phyloP scores from a whole-genome alignment of 257 asterid genomes.

The Lycium ferocissimum region DNA sequence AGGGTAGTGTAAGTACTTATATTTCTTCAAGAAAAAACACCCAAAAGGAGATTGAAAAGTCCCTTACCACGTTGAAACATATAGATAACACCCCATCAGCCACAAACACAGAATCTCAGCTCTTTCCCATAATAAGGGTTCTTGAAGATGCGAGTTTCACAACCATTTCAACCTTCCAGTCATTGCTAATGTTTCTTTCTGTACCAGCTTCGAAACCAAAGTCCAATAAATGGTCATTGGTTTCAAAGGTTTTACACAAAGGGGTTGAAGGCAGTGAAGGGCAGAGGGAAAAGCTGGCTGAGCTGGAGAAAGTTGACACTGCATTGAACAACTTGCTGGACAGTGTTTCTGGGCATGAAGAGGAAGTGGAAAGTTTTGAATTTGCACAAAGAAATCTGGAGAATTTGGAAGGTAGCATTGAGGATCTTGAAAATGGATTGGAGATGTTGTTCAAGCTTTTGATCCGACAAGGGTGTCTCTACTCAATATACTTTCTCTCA shows the following conservation, averaged over 20 bases:
- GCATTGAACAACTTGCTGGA: constrained; percentile 35
- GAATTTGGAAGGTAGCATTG: constrained; percentile 38
- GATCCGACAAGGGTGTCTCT: constrained; percentile 50
- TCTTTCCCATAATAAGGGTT: constrained; percentile 26
- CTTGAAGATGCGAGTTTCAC: constrained; percentile 40
- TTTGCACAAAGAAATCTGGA: constrained; percentile 40
- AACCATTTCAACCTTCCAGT: constrained; percentile 39
- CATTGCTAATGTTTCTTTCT: constrained; percentile 39
- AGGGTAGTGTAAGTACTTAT: constrained; percentile 15
- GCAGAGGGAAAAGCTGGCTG: constrained; percentile 30
- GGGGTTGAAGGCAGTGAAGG: constrained; percentile 35
- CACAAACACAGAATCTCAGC: constrained; percentile 32
- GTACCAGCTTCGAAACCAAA: constrained; percentile 40
- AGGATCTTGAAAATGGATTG: constrained; percentile 41
- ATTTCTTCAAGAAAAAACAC: constrained; percentile 34
- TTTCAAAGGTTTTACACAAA: constrained; percentile 43
- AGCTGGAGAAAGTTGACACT: constrained; percentile 42
- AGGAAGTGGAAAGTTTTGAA: constrained; percentile 34
- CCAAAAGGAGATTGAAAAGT: constrained; percentile 40
- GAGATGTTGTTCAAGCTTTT: constrained; percentile 42
- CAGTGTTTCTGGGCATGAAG: constrained; percentile 29
- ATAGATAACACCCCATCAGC: constrained; percentile 25
- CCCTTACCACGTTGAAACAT: constrained; percentile 34
- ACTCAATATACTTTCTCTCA: constrained; percentile 38
- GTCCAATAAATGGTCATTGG: constrained; percentile 42